Base-by-base conservation (phyloP, 345 rosid species). In the Raphanus sativus region DNA sequence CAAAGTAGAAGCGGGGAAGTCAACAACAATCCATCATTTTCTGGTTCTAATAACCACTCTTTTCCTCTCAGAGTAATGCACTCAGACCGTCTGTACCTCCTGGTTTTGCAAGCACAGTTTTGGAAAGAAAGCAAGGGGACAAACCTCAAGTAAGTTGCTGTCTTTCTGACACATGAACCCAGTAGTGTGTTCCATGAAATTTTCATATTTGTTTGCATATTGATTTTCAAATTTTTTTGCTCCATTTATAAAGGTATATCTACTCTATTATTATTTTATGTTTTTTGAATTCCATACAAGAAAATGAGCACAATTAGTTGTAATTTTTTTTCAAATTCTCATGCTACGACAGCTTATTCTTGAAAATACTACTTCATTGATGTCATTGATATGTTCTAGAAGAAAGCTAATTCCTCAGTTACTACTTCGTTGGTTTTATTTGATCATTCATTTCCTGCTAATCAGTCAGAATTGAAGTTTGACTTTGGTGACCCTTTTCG, bases 1-100 rank as follows among this genome's bases (percentile, higher is more conserved):
- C 73, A 81, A 64, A 80, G 70, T 62, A 85, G 54, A 77, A 79
- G 73, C 74, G 86, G 86, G 73, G 76, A 69, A 62, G 77, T 77
- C 62, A 74, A 40, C 73, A 85, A 81, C 60, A 77, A 85, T 55
- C 81, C 85, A 4, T 36, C 52, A 16, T 10, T 28, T 70, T 70
- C 75, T 80, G 73, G 73, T 67, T 71, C 73, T 75, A 74, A 28
- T 63, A 87, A 86, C 80, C 58, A 84, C 69, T 69, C 83, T 79
- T 38, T 81, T 32, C 76, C 66, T 61, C 82, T 16, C 90, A 85
- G 81, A 81, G 79, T 66, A 84, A 83, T 75, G 90, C 88, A 71
- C 81, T 91, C 68, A 87, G 96, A 81, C 99, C 99, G 69, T 96
- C 88, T 82, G 99, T 95, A 74, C 99, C 99, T 40, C 99, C 99